Conservation (phyloP, 1,139 yeast genomes). For the Debaryomyces subglobosus region DNA sequence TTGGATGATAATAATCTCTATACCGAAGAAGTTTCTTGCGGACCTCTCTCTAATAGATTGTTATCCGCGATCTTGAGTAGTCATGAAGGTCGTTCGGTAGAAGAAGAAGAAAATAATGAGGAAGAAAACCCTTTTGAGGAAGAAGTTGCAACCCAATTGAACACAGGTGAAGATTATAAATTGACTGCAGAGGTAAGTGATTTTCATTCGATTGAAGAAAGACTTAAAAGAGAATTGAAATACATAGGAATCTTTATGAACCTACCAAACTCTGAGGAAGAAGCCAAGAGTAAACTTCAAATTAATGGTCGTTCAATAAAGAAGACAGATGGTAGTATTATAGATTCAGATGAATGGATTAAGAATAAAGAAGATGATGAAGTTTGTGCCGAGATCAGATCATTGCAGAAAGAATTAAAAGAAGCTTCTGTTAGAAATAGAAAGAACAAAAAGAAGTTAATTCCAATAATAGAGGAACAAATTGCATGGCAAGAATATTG, state of each 20-base stretch:
- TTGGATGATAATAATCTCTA: constrained; percentile 68
- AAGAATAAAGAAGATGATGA: constrained; percentile 91
- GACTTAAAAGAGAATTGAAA: constrained; percentile 82
- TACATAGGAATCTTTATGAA: constrained; percentile 91
- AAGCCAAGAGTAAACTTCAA: constrained; percentile 23
- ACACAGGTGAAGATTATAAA: constrained; percentile 40
- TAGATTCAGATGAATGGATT: constrained; percentile 76
- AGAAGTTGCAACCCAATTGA: constrained; percentile 44
- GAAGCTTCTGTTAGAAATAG: constrained; percentile 66
- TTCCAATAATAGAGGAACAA: constrained; percentile 84
- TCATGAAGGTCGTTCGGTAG: constrained; percentile 39
- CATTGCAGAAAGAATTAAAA: constrained; percentile 68
- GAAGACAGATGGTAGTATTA: constrained; percentile 33
- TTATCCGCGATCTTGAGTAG: constrained; percentile 75
- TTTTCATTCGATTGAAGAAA: constrained; percentile 80
- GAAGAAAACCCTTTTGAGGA: constrained; percentile 25
- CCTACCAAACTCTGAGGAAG: constrained; percentile 36
- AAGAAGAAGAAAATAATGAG: constrained; percentile 28
- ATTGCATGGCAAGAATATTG: constrained; percentile 94
- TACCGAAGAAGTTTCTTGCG: constrained; percentile 79
- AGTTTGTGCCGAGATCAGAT: constrained; percentile 80
- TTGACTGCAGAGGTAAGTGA: constrained; percentile 49
- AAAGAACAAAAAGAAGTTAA: constrained; percentile 63
- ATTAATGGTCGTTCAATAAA: constrained; percentile 25
- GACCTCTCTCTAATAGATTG: constrained; percentile 87